A percentile compares a stretch with the other conserved stretches of the same genome.
These are phyloP conservation scores for Pythium plurisporium DNA, from an alignment of 352 stramenopile species.

Conservation along the genomic window DNA sequence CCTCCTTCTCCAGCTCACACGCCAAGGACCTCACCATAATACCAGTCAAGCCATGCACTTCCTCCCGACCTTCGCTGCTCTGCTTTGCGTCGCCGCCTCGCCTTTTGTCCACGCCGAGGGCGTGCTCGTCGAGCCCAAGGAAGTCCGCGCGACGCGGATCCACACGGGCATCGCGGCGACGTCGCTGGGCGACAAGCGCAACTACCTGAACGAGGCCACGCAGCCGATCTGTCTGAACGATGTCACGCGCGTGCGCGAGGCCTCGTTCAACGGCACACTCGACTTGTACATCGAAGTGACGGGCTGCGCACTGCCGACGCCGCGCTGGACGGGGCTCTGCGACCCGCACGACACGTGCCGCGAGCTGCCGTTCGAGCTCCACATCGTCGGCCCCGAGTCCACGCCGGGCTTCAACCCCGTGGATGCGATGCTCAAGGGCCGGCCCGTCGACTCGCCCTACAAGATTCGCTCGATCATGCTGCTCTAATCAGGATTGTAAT, in stretches of 20 bases:
- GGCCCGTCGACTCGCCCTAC: conserved; percentile 7
- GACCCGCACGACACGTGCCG: not conserved
- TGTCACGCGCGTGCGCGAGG: conserved; percentile 11
- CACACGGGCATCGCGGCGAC: conserved; percentile 6
- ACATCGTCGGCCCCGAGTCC: conserved; percentile 1
- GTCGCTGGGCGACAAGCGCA: conserved; percentile 3
- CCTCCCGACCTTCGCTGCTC: too few species aligned
- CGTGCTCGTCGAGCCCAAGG: too few species aligned
- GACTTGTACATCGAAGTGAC: conserved; percentile 13
- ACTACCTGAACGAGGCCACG: not conserved
- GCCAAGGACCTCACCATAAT: too few species aligned
- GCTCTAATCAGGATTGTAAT: too few species aligned
- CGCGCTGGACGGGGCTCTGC: not conserved
- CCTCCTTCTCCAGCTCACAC: too few species aligned
- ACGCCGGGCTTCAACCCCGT: conserved; percentile 8
- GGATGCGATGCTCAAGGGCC: not conserved
- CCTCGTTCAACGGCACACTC: conserved; percentile 1
- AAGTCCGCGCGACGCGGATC: too few species aligned
- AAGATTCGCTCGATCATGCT: conserved; percentile 6
- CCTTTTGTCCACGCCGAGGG: too few species aligned
- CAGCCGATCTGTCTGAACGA: conserved; percentile 7
- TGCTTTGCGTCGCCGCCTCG: too few species aligned
- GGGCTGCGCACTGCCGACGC: conserved; percentile 4
- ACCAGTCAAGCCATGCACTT: too few species aligned
- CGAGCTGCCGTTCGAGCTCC: conserved; percentile 2